A percentile compares a stretch with the other conserved stretches of the same genome.
Conservation (phyloP, 192 early-diverging fungal genomes). For the Phycomyces nitens region DNA sequence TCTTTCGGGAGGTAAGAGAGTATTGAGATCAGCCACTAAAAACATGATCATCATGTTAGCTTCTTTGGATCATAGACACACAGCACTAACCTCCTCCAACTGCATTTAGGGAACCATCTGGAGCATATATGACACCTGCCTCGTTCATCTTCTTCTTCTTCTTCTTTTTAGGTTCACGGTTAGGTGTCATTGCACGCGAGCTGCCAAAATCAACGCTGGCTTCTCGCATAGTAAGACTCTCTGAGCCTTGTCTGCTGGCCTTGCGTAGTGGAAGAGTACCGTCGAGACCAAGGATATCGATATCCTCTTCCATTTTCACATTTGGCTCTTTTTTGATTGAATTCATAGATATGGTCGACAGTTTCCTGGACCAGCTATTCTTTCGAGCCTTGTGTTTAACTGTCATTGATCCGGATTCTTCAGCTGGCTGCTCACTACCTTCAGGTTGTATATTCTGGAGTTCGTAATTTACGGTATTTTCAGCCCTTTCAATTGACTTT, state of each 20-base stretch:
- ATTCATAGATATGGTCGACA: conserved; percentile 7
- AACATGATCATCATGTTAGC: neutral
- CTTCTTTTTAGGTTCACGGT: conserved; percentile 17
- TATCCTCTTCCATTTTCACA: conserved; percentile 38
- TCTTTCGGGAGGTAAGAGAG: conserved; percentile 12
- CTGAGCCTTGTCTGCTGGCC: conserved; percentile 7
- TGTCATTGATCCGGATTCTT: neutral
- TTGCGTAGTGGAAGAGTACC: conserved; percentile 11
- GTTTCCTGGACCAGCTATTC: neutral
- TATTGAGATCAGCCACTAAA: conserved; percentile 8
- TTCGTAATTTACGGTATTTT: conserved; percentile 36
- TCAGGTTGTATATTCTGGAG: too few relatives aligned
- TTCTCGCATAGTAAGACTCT: conserved; percentile 12
- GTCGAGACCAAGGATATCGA: conserved; percentile 38
- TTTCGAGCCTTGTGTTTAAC: neutral
- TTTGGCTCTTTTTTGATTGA: neutral
- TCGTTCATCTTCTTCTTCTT: conserved; percentile 35
- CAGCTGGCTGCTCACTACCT: conserved; percentile 2
- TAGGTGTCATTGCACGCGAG: conserved; percentile 20
- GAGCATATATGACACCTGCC: conserved; percentile 24
- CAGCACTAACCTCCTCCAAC: conserved; percentile 19
- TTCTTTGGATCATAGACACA: neutral
- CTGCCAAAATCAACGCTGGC: conserved; percentile 15
- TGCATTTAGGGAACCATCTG: conserved; percentile 23
- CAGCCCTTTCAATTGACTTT: conserved; percentile 69